phyloP scores from a whole-genome alignment of 176 grass and related monocot species.

The Guadua angustifolia region DNA sequence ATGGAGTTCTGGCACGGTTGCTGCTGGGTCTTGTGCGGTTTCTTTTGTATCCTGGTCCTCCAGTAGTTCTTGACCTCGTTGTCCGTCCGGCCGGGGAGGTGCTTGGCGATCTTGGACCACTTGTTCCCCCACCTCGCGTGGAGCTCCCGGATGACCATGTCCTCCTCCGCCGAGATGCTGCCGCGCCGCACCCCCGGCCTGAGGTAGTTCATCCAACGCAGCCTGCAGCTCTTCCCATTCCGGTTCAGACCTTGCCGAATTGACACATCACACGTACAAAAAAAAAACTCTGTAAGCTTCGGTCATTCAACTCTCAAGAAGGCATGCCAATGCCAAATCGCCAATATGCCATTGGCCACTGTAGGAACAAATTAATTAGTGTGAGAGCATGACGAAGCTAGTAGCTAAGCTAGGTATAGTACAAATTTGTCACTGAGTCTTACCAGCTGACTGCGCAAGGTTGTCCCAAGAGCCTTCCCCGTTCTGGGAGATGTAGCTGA shows the following conservation, averaged over 20 bases:
- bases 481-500: slow-evolving; percentile 55
- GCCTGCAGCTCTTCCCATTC: slow-evolving; percentile 72
- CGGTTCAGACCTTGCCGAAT: slow-evolving; percentile 52
- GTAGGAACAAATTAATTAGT: not conserved
- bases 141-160: slow-evolving; percentile 60
- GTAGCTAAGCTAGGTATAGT: not conserved
- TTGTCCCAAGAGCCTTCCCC: slow-evolving; percentile 65
- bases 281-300: not conserved
- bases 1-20: not conserved
- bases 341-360: not conserved
- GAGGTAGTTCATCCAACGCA: slow-evolving; percentile 76
- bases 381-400: not conserved
- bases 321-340: not conserved
- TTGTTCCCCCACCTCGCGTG: slow-evolving; percentile 56
- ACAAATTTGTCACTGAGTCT: not conserved
- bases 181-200: slow-evolving; percentile 56
- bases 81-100: slow-evolving; percentile 77
- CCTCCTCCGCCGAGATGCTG: slow-evolving; percentile 61
- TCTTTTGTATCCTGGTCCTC: slow-evolving; percentile 81
- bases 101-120: slow-evolving; percentile 81
- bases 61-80: slow-evolving; percentile 96
- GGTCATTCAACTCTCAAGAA: not conserved
- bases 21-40: not conserved
- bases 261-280: not conserved
- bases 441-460: slow-evolving; percentile 62